Conservation (phyloP, 495 filamentous ascomycete genomes). For the Penicillium bovifimosum region DNA sequence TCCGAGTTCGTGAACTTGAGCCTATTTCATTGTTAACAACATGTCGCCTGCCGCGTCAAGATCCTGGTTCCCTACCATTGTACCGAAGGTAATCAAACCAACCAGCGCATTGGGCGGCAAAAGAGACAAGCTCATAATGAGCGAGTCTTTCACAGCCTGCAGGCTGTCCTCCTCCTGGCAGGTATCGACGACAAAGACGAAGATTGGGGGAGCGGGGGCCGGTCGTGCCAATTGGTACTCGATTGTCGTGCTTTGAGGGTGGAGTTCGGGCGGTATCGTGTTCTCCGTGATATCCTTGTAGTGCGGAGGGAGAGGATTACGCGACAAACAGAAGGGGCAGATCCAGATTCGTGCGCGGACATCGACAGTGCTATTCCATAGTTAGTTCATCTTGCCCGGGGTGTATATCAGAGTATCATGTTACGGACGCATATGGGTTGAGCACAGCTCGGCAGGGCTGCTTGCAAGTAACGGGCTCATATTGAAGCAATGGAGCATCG, state of each 20-base stretch:
- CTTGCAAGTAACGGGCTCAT: conserved; percentile 98
- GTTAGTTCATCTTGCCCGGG: conserved; percentile 17
- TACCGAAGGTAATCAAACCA: conserved; percentile 91
- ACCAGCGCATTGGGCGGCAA: conserved; percentile 91
- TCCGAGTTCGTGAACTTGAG: conserved; percentile 96
- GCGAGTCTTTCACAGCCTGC: conserved; percentile 88
- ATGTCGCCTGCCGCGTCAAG: not conserved
- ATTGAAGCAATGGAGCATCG: conserved; percentile 83
- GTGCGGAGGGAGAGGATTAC: conserved; percentile 91
- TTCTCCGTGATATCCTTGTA: conserved; percentile 98
- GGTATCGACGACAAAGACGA: conserved; percentile 96
- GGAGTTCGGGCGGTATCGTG: conserved; percentile 91
- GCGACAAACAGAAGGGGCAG: conserved; percentile 94
- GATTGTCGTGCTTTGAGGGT: conserved; percentile 90
- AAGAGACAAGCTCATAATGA: conserved; percentile 95
- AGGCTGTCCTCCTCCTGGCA: conserved; percentile 98
- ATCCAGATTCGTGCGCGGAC: conserved; percentile 94
- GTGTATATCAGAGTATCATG: not conserved
- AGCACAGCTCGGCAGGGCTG: conserved; percentile 91
- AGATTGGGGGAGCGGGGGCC: conserved; percentile 90
- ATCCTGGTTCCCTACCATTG: conserved; percentile 62
- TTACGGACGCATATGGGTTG: conserved; percentile 86
- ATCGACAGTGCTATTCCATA: conserved; percentile 73
- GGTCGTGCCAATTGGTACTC: conserved; percentile 93
- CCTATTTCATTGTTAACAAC: conserved; percentile 42